These are phyloP conservation scores for Zelonia costaricensis DNA, from an alignment of 208 protist genomes.

Conservation along the genomic window DNA sequence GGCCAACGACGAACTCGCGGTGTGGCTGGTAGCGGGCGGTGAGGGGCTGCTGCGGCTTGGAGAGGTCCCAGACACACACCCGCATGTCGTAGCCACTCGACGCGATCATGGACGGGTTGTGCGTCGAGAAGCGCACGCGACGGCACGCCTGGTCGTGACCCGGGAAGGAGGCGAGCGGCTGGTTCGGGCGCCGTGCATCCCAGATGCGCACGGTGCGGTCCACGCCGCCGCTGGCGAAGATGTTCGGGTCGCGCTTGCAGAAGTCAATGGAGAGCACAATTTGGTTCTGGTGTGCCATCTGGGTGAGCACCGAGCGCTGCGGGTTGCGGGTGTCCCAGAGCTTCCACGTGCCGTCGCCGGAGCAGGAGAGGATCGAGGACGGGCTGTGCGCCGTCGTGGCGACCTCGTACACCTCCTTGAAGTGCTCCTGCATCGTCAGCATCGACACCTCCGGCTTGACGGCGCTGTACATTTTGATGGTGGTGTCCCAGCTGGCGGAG, in stretches of 20 bases:
- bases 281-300: slow-evolving; percentile 82
- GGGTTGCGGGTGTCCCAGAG: slow-evolving; percentile 83
- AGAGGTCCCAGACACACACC: slow-evolving; percentile 88
- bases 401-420: slow-evolving; percentile 93
- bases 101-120: slow-evolving; percentile 71
- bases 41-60: slow-evolving; percentile 79
- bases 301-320: slow-evolving; percentile 70
- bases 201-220: slow-evolving; percentile 86
- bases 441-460: slow-evolving; percentile 54
- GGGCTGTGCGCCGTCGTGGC: slow-evolving; percentile 68
- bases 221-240: slow-evolving; percentile 87
- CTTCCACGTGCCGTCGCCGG: slow-evolving; percentile 90
- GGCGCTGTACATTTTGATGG: slow-evolving; percentile 82
- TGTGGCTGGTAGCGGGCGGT: slow-evolving; percentile 84
- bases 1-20: slow-evolving; percentile 87
- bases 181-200: slow-evolving; percentile 75
- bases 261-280: slow-evolving; percentile 91
- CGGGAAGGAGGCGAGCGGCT: slow-evolving; percentile 75
- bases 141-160: slow-evolving; percentile 89
- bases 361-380: slow-evolving; percentile 85
- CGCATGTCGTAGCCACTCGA: slow-evolving; percentile 89
- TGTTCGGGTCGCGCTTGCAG: slow-evolving; percentile 89
- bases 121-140: slow-evolving; percentile 83
- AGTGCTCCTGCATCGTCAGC: slow-evolving; percentile 79
- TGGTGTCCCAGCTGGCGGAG: slow-evolving; percentile 84